phyloP scores from a whole-genome alignment of 441 rosid genomes.

The Melastoma candidum region DNA sequence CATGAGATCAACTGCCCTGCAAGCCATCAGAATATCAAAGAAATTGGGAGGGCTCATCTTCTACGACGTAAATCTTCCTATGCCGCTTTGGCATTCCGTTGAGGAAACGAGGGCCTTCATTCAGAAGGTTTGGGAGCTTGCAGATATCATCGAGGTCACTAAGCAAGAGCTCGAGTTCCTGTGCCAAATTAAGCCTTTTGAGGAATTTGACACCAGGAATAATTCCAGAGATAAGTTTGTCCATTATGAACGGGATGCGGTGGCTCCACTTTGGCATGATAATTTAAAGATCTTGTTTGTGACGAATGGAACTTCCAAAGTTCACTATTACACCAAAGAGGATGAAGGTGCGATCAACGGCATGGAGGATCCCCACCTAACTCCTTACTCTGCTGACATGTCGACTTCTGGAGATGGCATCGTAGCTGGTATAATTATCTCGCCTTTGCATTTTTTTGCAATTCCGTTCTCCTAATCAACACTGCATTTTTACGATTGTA shows the following conservation, averaged over 20 bases:
- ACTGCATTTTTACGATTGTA: not conserved
- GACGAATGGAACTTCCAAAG: slow-evolving; percentile 87
- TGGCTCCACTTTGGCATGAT: slow-evolving; percentile 74
- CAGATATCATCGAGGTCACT: slow-evolving; percentile 67
- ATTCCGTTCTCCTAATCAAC: not conserved
- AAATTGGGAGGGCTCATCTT: slow-evolving; percentile 60
- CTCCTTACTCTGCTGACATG: slow-evolving; percentile 79
- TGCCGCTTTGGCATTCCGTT: slow-evolving; percentile 70
- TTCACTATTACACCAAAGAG: slow-evolving; percentile 80
- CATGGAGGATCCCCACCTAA: slow-evolving; percentile 75
- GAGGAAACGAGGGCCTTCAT: slow-evolving; percentile 65
- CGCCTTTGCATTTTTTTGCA: slow-evolving; percentile 2
- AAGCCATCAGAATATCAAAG: slow-evolving; percentile 64
- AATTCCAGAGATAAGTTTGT: slow-evolving; percentile 55
- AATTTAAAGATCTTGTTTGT: slow-evolving; percentile 75
- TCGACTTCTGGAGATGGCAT: slow-evolving; percentile 93
- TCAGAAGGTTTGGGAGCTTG: slow-evolving; percentile 66
- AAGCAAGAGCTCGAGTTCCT: slow-evolving; percentile 91
- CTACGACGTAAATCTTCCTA: slow-evolving; percentile 72
- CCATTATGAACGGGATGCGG: slow-evolving; percentile 50
- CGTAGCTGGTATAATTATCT: slow-evolving; percentile 50
- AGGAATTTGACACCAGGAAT: slow-evolving; percentile 60
- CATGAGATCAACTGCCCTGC: slow-evolving; percentile 60
- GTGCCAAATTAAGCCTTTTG: slow-evolving; percentile 53
- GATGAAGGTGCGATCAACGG: slow-evolving; percentile 67